Base-by-base conservation (phyloP, 2,329 filamentous ascomycete genomes). In the Xylaria sp. region DNA sequence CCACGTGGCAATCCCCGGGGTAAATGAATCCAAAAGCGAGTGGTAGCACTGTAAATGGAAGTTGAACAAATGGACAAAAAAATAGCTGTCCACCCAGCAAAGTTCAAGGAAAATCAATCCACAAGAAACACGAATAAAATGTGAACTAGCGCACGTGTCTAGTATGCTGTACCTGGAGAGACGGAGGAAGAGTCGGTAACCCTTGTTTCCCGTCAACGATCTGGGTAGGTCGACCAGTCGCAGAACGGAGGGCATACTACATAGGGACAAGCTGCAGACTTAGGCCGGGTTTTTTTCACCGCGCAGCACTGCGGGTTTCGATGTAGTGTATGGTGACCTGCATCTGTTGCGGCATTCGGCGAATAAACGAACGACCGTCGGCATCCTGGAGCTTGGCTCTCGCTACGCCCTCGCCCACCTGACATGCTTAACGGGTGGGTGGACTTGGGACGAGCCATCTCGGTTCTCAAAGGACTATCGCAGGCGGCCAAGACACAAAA, bases 301-400 rank as follows among this genome's bases (percentile, higher is more conserved):
- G n/a, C n/a, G n/a, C n/a, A n/a, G n/a, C n/a, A n/a, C n/a, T n/a
- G n/a, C n/a, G n/a, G n/a, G n/a, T n/a, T n/a, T n/a, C n/a, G n/a
- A n/a, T n/a, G n/a, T 46, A 31, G 43, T 10, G 43, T 19, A 29
- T 7, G 41, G 27, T 51, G 29, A 35, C 46, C 37, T 51, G 54
- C 46, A 43, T 58, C 46, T 40, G 21, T 37, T 15, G 21, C n/a
- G 29, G 13, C 8, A n/a, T 15, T 17, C n/a, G 40, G 25, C 55
- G 47, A 47, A 53, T 51, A 27, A 41, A 53, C 56, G 33, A 23
- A 19, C 40, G 33, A 47, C 8, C 21, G 33, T 40, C n/a, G 11
- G 17, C 17, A 31, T 53, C 56, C 40, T 35, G 46, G 13, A 46
- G 55, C 55, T 44, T 37, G 47, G 55, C 55, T 29, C 21, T 17